Percentiles rank a stretch among this genome's conserved stretches.
phyloP scores from a whole-genome alignment of 805 yeast genomes.

The Ogataea wickerhamii region DNA sequence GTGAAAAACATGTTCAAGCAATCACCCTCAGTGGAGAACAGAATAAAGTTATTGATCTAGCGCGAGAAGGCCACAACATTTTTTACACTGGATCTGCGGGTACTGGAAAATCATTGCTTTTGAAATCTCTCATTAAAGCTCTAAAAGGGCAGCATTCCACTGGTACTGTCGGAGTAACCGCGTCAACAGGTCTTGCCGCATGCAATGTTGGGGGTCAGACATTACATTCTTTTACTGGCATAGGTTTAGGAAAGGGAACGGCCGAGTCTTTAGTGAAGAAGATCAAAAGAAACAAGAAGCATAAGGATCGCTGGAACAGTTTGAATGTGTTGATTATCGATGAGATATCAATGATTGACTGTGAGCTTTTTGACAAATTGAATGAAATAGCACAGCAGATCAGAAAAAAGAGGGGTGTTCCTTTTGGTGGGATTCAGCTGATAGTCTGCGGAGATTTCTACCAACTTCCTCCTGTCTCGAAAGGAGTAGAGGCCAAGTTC shows the following conservation, averaged over 20 bases:
- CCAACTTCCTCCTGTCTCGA: constrained; percentile 73
- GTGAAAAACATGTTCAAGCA: constrained; percentile 21
- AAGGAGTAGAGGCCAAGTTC: constrained; percentile 37
- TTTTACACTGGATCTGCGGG: constrained; percentile 99
- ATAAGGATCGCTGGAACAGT: constrained; percentile 50
- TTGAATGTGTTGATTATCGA: constrained; percentile 65
- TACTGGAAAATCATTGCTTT: constrained; percentile 92
- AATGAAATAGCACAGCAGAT: constrained; percentile 55
- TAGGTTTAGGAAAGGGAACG: constrained; percentile 65
- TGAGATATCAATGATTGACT: constrained; percentile 81
- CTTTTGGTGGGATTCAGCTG: constrained; percentile 81
- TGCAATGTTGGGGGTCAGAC: constrained; percentile 80
- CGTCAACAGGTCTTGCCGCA: constrained; percentile 83
- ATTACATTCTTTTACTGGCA: constrained; percentile 71
- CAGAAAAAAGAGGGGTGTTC: constrained; percentile 36
- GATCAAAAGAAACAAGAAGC: constrained; percentile 49
- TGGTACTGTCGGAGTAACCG: constrained; percentile 68
- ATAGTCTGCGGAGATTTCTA: constrained; percentile 79
- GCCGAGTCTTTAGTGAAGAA: constrained; percentile 45
- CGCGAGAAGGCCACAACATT: constrained; percentile 56
- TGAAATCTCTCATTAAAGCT: constrained; percentile 57
- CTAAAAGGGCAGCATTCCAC: constrained; percentile 43
- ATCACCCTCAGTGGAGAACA: constrained; percentile 56
- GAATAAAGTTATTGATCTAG: constrained; percentile 60
- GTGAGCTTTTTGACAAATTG: constrained; percentile 58